Base-by-base conservation (phyloP, 2,329 filamentous ascomycete genomes). In the Diplodia corticola region DNA sequence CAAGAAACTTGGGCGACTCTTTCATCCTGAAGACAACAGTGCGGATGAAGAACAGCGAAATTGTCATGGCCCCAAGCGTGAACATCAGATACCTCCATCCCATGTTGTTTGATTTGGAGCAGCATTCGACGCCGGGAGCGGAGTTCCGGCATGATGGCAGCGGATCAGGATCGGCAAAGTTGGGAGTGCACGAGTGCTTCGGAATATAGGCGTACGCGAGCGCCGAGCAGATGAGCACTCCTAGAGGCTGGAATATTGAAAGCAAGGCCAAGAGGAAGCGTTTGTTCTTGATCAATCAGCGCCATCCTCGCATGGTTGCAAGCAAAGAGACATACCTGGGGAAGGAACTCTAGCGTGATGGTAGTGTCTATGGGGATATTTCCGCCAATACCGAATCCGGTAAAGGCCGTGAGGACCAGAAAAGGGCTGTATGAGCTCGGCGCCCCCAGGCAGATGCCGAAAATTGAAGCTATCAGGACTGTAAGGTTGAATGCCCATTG, bases 1-100 rank as follows among this genome's bases (percentile, higher is more conserved):
- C 76, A 5, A 86, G 78, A 69, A 85, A 88, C 70, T 88, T 88
- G 0, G 86, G 86, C 1, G 85, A 87, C 70, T 88, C 86, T 67
- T 80, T 81, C 54, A 88, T 83, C 4, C 78, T 77, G 69, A 88
- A 83, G 44, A 88, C 71, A 1, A 83, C 81, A 44, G 87, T 79
- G 22, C 86, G 83, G 1, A 84, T 70, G 51, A 87, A 72, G 50
- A 85, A 87, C 13, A 82, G 73, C 13, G 75, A 64, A 1, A 81
- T 68, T 0, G 79, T 81, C 48, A 77, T 73, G 0, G 72, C 73
- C 0, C 80, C 79, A 6, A 81, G 72, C 0, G 76, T 80, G 68
- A 77, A 80, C 44, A 81, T 69, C 5, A 80, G 69, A 68, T 81
- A 82, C 44, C 80, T 72, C 80, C 80, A 82, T n/a, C 80, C 80